Conservation (phyloP, 768 basidiomycete genomes). For the Suillus lakei region DNA sequence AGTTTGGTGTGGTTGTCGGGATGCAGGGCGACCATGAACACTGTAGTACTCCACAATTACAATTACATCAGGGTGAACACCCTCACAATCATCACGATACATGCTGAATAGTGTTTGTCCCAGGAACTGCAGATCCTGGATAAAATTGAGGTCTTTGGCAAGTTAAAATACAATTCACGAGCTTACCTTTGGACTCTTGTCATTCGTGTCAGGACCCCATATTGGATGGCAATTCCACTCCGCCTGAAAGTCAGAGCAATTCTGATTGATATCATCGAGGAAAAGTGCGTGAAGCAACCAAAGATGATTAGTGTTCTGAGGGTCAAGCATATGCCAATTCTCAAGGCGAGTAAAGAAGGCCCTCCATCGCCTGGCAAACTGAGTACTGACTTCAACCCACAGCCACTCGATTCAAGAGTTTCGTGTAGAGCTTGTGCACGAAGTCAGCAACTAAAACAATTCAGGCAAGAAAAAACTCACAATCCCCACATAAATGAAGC, state of each 20-base stretch:
- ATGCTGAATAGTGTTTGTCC: conserved; percentile 17
- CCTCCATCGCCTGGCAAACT: conserved; percentile 44
- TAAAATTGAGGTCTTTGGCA: no score
- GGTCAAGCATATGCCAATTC: conserved; percentile 38
- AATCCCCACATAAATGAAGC: conserved; percentile 35
- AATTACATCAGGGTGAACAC: conserved; percentile 20
- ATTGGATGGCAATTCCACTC: conserved; percentile 43
- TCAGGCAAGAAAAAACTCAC: conserved; percentile 18
- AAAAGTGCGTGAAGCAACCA: conserved; percentile 50
- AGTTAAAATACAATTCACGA: neutral
- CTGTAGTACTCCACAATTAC: conserved; percentile 21
- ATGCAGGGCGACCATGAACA: conserved; percentile 1
- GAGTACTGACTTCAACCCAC: conserved; percentile 47
- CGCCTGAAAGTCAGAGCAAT: conserved; percentile 1
- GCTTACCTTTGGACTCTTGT: conserved; percentile 26
- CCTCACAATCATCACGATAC: conserved; percentile 21
- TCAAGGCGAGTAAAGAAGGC: conserved; percentile 47
- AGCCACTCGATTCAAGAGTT: conserved; percentile 50
- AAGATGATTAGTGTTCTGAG: conserved; percentile 35
- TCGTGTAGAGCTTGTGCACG: conserved; percentile 35
- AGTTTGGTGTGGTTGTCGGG: conserved; percentile 3
- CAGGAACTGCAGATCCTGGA: conserved; percentile 17
- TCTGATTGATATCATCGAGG: conserved; percentile 10
- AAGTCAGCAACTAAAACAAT: neutral
- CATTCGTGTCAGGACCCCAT: conserved; percentile 22